Base-by-base conservation (phyloP, 2,329 filamentous ascomycete genomes). In the Alternaria dauci region DNA sequence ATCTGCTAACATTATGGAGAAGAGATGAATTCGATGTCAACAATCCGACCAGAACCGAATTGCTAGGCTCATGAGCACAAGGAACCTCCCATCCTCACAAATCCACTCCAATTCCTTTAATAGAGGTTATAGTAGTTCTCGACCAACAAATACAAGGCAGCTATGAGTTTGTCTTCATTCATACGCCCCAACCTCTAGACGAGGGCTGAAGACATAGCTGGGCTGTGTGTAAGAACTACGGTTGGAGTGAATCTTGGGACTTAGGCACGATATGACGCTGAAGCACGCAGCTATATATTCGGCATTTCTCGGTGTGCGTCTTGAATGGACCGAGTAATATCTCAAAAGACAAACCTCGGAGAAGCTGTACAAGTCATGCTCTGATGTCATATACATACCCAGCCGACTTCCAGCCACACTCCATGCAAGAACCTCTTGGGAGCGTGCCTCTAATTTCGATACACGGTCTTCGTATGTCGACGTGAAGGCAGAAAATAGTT, bases 291-390 rank as follows among this genome's bases (percentile, higher is more conserved):
- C 32, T 16, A 14, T 30, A 9, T 16, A 12, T 36, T 36, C 14
- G 14, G 14, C 32, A 5, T 36, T 36, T 12, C 11, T 2, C 5
- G 3, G 0, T 34, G 30, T 6, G 11, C 18, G 1, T 16, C 18
- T 20, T 9, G 6, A 3, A 23, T n/a, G 6, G 0, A 14, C 1
- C 0, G 18, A 32, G 30, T 2, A 1, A 2, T 2, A 2, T 34
- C 4, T 12, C 4, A 48, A 12, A 4, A 2, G 6, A 36, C 2
- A n/a, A 20, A 23, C 46, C 18, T 4, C 30, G 4, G 46, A 16
- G 8, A n/a, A 16, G 18, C 4, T 18, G 8, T 48, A 30, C 1
- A 48, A 36, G 2, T 34, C 46, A 4, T n/a, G 20, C 14, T 34
- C 46, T n/a, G 18, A 4, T 1, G 3, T n/a, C 5, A 8, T 48